Base-by-base conservation (phyloP, 2,329 filamentous ascomycete genomes). In the Xylaria sp. region DNA sequence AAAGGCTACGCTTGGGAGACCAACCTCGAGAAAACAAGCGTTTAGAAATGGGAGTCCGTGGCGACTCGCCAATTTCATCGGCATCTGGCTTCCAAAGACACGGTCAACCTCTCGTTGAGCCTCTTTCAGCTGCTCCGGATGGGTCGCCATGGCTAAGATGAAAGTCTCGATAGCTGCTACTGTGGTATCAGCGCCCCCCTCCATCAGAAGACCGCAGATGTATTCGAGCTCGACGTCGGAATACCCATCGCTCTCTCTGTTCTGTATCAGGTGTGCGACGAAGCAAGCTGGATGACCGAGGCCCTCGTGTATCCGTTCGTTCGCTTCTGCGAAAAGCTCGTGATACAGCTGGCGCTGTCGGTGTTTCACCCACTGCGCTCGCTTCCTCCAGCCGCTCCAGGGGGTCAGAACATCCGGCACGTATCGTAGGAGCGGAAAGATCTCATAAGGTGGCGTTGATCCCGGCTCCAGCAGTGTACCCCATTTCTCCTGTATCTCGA, bases 91-190 rank as follows among this genome's bases (percentile, higher is more conserved):
- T 1, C 77, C 76, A n/a, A 77, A 65, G 7, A 76, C 67, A 2
- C 63, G 58, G 55, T 80, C 76, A 11, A 80, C 55, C 41, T 78
- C 74, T 0, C 61, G 58, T 37, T 76, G 75, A 0, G 72, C 76
- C 37, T 63, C 67, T 53, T 63, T 73, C 54, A 79, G 77, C 0
- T 78, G 74, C 0, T 70, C 70, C 1, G 70, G 69, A 16, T 73
- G 69, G 1, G 77, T 58, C 0, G 72, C 60, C 77, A 82, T 79
- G 5, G 80, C 80, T 18, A 76, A 68, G 1, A 78, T 65, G 55
- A 80, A 78, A 4, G 67, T 71, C 24, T 72, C 65, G 4, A 81
- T 68, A 0, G 70, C 74, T 26, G 66, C 65, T 29, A 71, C 70
- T 1, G 74, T 76, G 2, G 77, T 81, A 62, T 77, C 78, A 6